These are phyloP conservation scores for Waltergamsia citrina DNA, from an alignment of 2,329 filamentous ascomycete species.

Conservation along the genomic window DNA sequence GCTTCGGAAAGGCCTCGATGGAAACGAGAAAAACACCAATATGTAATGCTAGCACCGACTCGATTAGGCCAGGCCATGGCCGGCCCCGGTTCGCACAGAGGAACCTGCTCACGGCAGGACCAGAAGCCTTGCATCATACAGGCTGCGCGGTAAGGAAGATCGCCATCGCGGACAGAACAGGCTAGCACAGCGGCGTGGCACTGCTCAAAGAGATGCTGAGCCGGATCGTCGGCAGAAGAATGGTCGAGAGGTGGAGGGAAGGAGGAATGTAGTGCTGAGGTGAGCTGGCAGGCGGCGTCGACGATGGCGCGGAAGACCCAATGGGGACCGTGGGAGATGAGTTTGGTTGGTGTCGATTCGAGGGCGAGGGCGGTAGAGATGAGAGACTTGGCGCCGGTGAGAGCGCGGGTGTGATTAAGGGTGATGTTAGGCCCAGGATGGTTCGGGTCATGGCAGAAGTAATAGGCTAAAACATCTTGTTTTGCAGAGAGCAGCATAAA, in stretches of 20 bases:
- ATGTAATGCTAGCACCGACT: slow-evolving; percentile 37
- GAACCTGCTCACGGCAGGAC: slow-evolving; percentile 26
- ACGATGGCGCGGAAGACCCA: slow-evolving; percentile 37
- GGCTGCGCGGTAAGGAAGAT: slow-evolving; percentile 34
- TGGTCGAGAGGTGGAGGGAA: slow-evolving; percentile 20
- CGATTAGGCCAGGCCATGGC: slow-evolving; percentile 33
- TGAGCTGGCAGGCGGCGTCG: slow-evolving; percentile 33
- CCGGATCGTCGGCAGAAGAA: slow-evolving; percentile 11
- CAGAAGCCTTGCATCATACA: slow-evolving; percentile 40
- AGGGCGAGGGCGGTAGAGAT: slow-evolving; percentile 31
- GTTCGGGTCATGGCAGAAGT: slow-evolving; percentile 36
- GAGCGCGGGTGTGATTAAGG: slow-evolving; percentile 9
- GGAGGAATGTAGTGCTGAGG: slow-evolving; percentile 28
- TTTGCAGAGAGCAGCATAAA: slow-evolving; percentile 38
- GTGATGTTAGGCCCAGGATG: slow-evolving; percentile 10
- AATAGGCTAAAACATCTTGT: slow-evolving; percentile 44
- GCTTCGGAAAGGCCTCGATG: slow-evolving; percentile 28
- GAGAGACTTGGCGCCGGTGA: slow-evolving; percentile 26
- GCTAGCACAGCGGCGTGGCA: slow-evolving; percentile 24
- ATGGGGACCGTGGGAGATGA: slow-evolving; percentile 38
- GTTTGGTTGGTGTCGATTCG: slow-evolving; percentile 22
- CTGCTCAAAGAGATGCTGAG: slow-evolving; percentile 14
- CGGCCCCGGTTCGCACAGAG: slow-evolving; percentile 27
- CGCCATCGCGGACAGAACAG: slow-evolving; percentile 37
- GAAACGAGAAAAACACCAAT: slow-evolving; percentile 39